A percentile compares a stretch with the other conserved stretches of the same genome.
phyloP scores from a whole-genome alignment of 805 yeast genomes.

The Cephaloascus albidus region DNA sequence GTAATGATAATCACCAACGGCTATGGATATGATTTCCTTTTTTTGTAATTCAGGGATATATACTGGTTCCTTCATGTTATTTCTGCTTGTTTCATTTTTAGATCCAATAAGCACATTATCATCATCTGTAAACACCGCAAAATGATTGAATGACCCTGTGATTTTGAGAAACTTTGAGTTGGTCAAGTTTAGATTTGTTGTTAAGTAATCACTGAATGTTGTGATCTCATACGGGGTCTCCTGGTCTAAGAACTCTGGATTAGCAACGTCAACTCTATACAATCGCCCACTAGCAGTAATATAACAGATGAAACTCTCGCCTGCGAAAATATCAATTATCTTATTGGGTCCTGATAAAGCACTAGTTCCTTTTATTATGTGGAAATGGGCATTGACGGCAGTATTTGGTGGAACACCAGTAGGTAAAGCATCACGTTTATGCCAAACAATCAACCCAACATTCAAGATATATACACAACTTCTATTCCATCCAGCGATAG shows the following conservation, averaged over 20 bases:
- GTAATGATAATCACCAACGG: slow-evolving; percentile 65
- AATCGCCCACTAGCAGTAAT: slow-evolving; percentile 34
- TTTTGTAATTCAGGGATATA: slow-evolving; percentile 33
- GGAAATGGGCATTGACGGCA: slow-evolving; percentile 27
- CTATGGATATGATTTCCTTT: slow-evolving; percentile 41
- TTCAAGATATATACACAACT: slow-evolving; percentile 38
- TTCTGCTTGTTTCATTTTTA: slow-evolving; percentile 7
- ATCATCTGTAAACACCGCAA: slow-evolving; percentile 47
- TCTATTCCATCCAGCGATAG: slow-evolving; percentile 62
- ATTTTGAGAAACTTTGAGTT: slow-evolving; percentile 35
- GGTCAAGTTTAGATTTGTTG: slow-evolving; percentile 5
- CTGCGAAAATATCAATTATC: slow-evolving; percentile 45
- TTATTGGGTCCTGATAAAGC: slow-evolving; percentile 17
- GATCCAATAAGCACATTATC: slow-evolving; percentile 36
- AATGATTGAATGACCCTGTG: slow-evolving; percentile 42
- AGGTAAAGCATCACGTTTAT: slow-evolving; percentile 16
- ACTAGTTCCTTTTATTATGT: slow-evolving; percentile 30
- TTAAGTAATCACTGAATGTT: slow-evolving; percentile 22
- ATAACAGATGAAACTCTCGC: slow-evolving; percentile 43
- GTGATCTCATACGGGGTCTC: slow-evolving; percentile 11
- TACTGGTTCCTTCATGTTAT: slow-evolving; percentile 17
- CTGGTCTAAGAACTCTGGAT: slow-evolving; percentile 8
- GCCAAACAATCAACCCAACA: slow-evolving; percentile 56
- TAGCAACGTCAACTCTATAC: slow-evolving; percentile 21
- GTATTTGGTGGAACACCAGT: slow-evolving; percentile 10